Evolutionary conservation across 2,329 filamentous ascomycete species (phyloP), one percentile per base, ranked within the genome.

Genomic region (Camptophora hylomeconis): DNA sequence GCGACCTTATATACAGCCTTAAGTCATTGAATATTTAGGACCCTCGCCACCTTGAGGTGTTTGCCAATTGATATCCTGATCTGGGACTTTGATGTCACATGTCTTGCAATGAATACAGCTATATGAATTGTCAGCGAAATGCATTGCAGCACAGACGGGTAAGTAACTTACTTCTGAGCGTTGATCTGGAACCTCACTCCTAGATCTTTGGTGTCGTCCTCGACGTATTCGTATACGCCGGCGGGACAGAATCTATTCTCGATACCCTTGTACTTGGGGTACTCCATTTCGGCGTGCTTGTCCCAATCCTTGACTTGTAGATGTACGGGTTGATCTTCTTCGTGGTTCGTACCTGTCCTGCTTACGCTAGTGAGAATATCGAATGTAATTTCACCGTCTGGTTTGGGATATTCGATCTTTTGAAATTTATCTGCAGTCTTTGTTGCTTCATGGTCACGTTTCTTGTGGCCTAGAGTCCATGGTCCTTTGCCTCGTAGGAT

Each of bases 51-150:
- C 86, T 52, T 94, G 84, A 5, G 89, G 89, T 17, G 89, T 89
- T 45, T 83, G 73, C 83, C 83, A 93, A 56, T 93, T 94, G 58
- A 98, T 95, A 51, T 95, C 89, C 61, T 98, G 89, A 38, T 77
- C 72, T 5, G 89, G 89, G 10, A 83, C 87, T 63, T 98, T 98
- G 62, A 98, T 98, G 56, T 98, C 89, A 54, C 89, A 98, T 9
- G 89, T 98, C 69, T 98, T 98, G 69, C 89, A 98, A 60, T 98
- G 89, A 41, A 98, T 92, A 54, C 89, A 98, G 60, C 86, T 93
- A 48, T 27, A 22, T 13, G 9, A 5, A 11, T 19, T 7, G 36
- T 33, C 12, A 39, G 39, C 18, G 26, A 16, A 13, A 17, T 10
- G 17, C 13, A 9, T 21, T 9, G 12, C 7, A 12, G 12, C 14